Percentiles rank a stretch among this genome's conserved stretches.
Evolutionary conservation across 2,329 filamentous ascomycete species (phyloP).

Genomic region (Alternaria hordeiaustralica): DNA sequence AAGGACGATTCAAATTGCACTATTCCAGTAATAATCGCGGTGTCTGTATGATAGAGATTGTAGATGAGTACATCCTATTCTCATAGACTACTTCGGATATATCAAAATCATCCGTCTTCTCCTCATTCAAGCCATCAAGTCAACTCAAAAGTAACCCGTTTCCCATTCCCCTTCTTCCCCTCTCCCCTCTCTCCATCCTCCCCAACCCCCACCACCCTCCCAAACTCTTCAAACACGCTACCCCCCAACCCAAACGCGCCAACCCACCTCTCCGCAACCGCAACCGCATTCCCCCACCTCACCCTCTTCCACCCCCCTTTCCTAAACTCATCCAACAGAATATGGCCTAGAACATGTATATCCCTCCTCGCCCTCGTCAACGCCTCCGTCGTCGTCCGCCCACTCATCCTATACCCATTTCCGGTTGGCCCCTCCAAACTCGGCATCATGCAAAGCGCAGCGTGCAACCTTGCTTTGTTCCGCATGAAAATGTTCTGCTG

Average conservation of each 20-base stretch:
- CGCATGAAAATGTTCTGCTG: conserved; percentile 7
- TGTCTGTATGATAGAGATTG: too few relatives aligned
- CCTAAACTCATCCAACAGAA: conserved; percentile 25
- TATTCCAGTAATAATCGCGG: too few relatives aligned
- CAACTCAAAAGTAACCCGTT: not conserved
- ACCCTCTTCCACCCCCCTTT: conserved; percentile 19
- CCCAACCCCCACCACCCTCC: not conserved
- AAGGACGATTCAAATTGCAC: too few relatives aligned
- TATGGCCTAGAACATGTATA: conserved; percentile 21
- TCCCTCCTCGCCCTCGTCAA: conserved; percentile 19
- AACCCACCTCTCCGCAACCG: conserved; percentile 27
- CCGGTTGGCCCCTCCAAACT: not conserved
- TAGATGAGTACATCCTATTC: too few relatives aligned
- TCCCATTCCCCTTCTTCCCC: not conserved
- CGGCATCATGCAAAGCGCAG: conserved; percentile 14
- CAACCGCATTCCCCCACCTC: conserved; percentile 26
- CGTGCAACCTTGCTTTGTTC: conserved; percentile 18
- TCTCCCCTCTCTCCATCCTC: too few relatives aligned
- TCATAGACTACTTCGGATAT: too few relatives aligned
- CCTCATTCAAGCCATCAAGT: too few relatives aligned
- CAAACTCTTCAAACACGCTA: too few relatives aligned
- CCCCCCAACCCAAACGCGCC: not conserved
- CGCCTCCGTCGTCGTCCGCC: not conserved
- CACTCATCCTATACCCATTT: not conserved
- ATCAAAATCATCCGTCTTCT: too few relatives aligned